These are phyloP conservation scores for Boletus barrowsii DNA, from an alignment of 768 basidiomycete genomes.

Conservation along the genomic window DNA sequence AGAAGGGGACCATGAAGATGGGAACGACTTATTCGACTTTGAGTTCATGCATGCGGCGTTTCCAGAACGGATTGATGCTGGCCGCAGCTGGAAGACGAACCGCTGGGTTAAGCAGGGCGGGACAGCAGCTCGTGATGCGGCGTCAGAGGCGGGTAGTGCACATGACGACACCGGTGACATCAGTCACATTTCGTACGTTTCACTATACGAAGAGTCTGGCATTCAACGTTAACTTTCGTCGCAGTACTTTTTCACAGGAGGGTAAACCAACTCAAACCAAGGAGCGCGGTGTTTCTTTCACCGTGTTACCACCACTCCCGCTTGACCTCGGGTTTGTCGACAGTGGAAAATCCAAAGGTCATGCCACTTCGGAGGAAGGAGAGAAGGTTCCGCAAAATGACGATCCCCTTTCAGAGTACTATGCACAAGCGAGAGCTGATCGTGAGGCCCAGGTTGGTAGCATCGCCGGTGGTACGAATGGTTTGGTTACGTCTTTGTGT, in stretches of 20 bases:
- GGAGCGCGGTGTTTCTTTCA: conserved; percentile 6
- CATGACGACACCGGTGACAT: conserved; percentile 29
- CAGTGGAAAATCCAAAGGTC: not conserved
- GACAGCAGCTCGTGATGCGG: not conserved
- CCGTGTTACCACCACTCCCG: conserved; percentile 25
- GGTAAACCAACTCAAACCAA: not conserved
- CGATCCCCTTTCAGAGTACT: conserved; percentile 68
- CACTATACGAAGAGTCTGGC: not conserved
- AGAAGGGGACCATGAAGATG: not conserved
- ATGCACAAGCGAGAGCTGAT: conserved; percentile 52
- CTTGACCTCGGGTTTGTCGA: conserved; percentile 12
- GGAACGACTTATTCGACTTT: conserved; percentile 28
- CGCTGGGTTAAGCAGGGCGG: not conserved
- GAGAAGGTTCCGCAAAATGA: conserved; percentile 4
- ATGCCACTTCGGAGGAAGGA: not conserved
- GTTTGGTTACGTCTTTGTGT: conserved; percentile 3
- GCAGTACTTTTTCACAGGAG: conserved; percentile 39
- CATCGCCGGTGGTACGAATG: not conserved
- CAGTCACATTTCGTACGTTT: conserved; percentile 49
- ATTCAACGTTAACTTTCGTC: conserved; percentile 14
- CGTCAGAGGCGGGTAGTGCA: not conserved
- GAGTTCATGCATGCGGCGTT: conserved; percentile 49
- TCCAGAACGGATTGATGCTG: conserved; percentile 45
- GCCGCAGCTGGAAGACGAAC: conserved; percentile 23
- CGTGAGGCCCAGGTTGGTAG: conserved; percentile 41